phyloP scores from a whole-genome alignment of 371 early-diverging fungal species.

The Mucor circinelloides region DNA sequence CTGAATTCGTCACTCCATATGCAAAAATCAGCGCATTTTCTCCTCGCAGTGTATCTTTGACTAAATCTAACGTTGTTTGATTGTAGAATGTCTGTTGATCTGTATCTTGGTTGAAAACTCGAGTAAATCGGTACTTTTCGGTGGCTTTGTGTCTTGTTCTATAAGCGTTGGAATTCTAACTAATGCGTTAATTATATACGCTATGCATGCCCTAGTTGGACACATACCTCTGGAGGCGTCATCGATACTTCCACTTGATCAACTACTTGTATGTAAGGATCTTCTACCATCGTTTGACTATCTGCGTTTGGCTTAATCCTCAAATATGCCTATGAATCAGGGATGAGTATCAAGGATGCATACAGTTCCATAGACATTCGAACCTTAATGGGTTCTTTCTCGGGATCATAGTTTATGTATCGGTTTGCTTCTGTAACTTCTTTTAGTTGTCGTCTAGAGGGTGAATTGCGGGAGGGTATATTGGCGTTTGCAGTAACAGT shows the following conservation, averaged over 20 bases:
- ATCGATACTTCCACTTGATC: conserved; percentile 44
- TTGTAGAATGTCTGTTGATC: conserved; percentile 60
- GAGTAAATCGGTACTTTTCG: conserved; percentile 65
- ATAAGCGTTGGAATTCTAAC: conserved; percentile 36
- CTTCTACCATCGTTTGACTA: conserved; percentile 6
- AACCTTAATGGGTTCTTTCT: conserved; percentile 11
- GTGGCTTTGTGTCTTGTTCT: conserved; percentile 46
- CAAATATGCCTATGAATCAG: conserved; percentile 39
- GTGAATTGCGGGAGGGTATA: neutral
- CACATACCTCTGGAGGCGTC: conserved; percentile 47
- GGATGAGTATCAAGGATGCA: neutral
- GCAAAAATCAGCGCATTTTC: conserved; percentile 70
- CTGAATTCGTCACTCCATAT: conserved; percentile 82
- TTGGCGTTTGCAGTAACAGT: neutral
- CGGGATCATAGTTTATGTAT: conserved; percentile 12
- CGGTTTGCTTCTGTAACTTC: neutral
- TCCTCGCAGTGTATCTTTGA: conserved; percentile 52
- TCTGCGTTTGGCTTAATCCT: conserved; percentile 38
- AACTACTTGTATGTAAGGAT: conserved; percentile 48
- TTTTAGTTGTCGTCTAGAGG: neutral
- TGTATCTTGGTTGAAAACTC: conserved; percentile 53
- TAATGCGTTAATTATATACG: neutral
- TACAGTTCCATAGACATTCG: neutral
- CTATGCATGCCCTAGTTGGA: neutral
- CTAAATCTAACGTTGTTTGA: conserved; percentile 59